These are phyloP conservation scores for Eimeria brunetti DNA, from an alignment of 169 alveolate genomes.

Conservation along the genomic window DNA sequence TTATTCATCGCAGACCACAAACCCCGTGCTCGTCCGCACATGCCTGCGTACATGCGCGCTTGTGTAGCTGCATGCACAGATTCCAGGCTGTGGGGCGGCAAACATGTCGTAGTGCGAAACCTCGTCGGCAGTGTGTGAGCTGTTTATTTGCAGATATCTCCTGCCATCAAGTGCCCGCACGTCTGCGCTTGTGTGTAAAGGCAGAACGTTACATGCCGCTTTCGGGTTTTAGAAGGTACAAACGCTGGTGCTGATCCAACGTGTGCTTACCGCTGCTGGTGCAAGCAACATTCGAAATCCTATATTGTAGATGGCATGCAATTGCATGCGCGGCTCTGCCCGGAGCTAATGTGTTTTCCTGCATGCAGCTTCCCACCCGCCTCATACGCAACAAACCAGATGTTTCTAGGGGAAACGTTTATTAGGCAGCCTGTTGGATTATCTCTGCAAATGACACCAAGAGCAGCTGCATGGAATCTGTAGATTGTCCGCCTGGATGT, in stretches of 20 bases:
- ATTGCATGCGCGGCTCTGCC: not conserved
- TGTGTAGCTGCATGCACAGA: not conserved
- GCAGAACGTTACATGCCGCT: not conserved
- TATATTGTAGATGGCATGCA: not conserved
- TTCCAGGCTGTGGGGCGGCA: not conserved
- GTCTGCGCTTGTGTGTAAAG: not conserved
- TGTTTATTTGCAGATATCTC: not conserved
- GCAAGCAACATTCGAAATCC: not conserved
- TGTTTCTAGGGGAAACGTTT: not conserved
- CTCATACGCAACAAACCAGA: not conserved
- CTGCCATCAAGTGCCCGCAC: not conserved
- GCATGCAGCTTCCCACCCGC: not conserved
- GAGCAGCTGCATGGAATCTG: not conserved
- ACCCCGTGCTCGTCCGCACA: not conserved
- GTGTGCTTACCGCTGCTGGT: not conserved
- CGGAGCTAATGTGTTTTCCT: not conserved
- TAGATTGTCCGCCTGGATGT: not conserved
- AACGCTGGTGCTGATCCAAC: not conserved
- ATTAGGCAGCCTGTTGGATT: not conserved
- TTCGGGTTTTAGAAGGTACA: not conserved
- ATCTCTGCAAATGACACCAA: not conserved
- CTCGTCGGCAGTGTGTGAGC: not conserved
- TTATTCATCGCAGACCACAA: not conserved
- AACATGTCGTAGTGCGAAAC: not conserved
- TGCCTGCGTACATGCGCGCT: not conserved